Conservation (phyloP, 257 asterid species). For the Solanum pinnatisectum region DNA sequence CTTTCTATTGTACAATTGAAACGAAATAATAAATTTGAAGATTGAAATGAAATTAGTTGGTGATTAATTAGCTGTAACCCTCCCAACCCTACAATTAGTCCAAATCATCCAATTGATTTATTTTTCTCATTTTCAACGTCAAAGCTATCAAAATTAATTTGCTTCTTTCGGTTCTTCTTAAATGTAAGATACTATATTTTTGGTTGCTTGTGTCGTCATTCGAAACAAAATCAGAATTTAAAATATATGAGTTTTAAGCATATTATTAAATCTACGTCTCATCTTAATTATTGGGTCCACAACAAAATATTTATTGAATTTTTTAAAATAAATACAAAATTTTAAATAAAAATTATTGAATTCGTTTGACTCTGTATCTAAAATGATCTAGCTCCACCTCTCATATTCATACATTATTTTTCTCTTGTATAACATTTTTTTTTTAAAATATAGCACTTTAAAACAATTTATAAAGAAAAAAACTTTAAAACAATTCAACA, state of each 20-base stretch:
- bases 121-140: neutral
- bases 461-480: neutral
- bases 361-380: fast-evolving
- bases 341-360: neutral
- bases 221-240: neutral
- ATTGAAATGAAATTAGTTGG: neutral
- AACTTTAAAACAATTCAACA: neutral
- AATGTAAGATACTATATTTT: neutral
- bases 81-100: neutral
- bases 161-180: neutral
- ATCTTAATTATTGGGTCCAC: neutral
- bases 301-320: neutral
- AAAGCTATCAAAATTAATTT: neutral
- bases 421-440: neutral
- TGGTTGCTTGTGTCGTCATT: neutral
- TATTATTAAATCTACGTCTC: neutral
- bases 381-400: neutral
- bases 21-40: neutral
- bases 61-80: neutral
- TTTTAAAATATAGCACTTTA: neutral
- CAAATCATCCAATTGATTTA: neutral
- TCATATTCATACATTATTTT: neutral
- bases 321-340: neutral
- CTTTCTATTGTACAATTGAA: neutral
- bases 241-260: neutral